Percentiles rank a stretch among this genome's conserved stretches.
phyloP scores from a whole-genome alignment of 371 early-diverging fungal genomes.

The Dinochytrium kinnereticum region DNA sequence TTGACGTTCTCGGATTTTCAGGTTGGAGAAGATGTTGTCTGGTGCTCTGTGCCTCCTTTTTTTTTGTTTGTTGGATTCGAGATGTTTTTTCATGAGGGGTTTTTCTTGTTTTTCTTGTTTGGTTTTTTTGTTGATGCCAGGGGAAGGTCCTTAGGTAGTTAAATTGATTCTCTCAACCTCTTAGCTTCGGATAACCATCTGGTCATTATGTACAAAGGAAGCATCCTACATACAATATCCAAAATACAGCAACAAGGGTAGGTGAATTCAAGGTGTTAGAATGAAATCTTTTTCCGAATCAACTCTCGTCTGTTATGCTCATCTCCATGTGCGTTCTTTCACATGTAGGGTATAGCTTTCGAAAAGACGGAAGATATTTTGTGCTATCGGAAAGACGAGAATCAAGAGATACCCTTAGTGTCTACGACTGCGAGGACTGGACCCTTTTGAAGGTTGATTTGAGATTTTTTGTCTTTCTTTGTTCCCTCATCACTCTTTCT shows the following conservation, averaged over 20 bases:
- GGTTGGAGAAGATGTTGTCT: too few species aligned
- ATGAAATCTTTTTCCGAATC: slow-evolving; percentile 6
- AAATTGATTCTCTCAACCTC: not conserved
- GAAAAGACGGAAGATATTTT: slow-evolving; percentile 70
- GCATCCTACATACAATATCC: slow-evolving; percentile 66
- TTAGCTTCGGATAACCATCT: slow-evolving; percentile 68
- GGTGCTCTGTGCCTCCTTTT: too few species aligned
- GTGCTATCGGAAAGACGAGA: slow-evolving; percentile 60
- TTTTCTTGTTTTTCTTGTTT: not conserved
- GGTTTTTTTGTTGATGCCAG: not conserved
- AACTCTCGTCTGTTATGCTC: not conserved
- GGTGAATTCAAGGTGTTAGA: too few species aligned
- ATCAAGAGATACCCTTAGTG: slow-evolving; percentile 71
- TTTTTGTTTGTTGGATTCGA: not conserved
- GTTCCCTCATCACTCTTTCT: not conserved
- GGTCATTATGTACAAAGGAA: slow-evolving; percentile 62
- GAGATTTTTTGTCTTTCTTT: slow-evolving; percentile 10
- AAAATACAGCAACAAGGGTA: slow-evolving; percentile 63
- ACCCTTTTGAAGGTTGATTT: slow-evolving; percentile 62
- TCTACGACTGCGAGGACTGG: slow-evolving; percentile 72
- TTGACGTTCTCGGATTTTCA: slow-evolving; percentile 70
- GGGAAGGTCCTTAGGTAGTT: not conserved
- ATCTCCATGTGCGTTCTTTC: not conserved
- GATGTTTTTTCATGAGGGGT: not conserved
- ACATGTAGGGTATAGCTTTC: slow-evolving; percentile 59